A percentile compares a stretch with the other conserved stretches of the same genome.
Conservation (phyloP, 1,284 basidiomycete species). For the Rhodotorula sp. region DNA sequence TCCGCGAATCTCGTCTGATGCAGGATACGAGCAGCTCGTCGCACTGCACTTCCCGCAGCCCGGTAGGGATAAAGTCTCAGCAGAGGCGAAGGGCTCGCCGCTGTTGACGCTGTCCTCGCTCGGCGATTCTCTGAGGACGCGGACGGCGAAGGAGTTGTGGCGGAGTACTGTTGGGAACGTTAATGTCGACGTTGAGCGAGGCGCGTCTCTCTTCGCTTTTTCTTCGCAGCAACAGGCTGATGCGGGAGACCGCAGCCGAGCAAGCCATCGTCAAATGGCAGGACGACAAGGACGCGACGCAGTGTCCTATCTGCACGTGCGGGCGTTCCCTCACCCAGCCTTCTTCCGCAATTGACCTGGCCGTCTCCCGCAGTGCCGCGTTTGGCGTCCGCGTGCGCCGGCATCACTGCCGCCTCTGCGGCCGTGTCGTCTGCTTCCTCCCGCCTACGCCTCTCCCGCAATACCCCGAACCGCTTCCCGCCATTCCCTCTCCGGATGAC, state of each 20-base stretch:
- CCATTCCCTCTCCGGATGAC: slow-evolving; percentile 47
- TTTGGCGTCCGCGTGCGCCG: slow-evolving; percentile 91
- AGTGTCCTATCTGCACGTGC: slow-evolving; percentile 83
- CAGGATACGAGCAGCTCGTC: slow-evolving; percentile 17
- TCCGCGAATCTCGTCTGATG: not conserved
- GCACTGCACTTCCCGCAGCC: slow-evolving; percentile 35
- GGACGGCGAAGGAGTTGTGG: slow-evolving; percentile 30
- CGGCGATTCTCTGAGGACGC: slow-evolving; percentile 5
- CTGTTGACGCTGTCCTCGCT: slow-evolving; percentile 11
- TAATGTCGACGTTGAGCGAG: slow-evolving; percentile 31
- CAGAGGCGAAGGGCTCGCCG: slow-evolving; percentile 1
- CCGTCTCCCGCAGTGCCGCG: slow-evolving; percentile 58
- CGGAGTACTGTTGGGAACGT: slow-evolving; percentile 14
- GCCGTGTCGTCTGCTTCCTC: slow-evolving; percentile 86
- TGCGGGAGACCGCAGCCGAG: slow-evolving; percentile 59
- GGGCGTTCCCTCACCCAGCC: slow-evolving; percentile 48
- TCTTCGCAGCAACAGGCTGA: not conserved
- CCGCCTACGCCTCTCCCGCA: slow-evolving; percentile 58
- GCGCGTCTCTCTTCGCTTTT: not conserved
- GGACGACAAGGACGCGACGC: slow-evolving; percentile 70
- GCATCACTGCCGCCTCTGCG: slow-evolving; percentile 95
- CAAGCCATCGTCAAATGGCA: slow-evolving; percentile 96
- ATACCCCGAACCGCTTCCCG: slow-evolving; percentile 42
- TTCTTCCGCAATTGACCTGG: not conserved
- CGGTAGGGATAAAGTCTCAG: not conserved